A percentile compares a stretch with the other conserved stretches of the same genome.
phyloP scores from a whole-genome alignment of 192 early-diverging fungal species.

The Cladochytrium replicatum region DNA sequence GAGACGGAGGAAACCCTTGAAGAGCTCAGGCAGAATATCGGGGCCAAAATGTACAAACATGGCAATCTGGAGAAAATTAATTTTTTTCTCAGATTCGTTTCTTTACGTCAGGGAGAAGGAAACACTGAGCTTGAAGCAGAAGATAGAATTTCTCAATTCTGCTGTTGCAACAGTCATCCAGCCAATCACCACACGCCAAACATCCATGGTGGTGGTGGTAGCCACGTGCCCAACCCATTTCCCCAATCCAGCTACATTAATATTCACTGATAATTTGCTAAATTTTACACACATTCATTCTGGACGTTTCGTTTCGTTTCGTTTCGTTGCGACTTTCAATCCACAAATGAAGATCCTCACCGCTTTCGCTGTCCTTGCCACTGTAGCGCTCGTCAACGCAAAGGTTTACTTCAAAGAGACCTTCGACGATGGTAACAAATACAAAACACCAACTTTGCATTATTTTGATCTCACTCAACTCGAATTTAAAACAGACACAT shows the following conservation, averaged over 20 bases:
- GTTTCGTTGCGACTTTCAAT: no score
- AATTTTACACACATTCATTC: no score
- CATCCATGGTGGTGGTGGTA: no score
- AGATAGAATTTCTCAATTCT: slow-evolving; percentile 13
- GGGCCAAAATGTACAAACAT: slow-evolving; percentile 5
- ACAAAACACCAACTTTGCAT: neutral
- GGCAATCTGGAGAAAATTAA: neutral
- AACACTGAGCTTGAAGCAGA: slow-evolving; percentile 9
- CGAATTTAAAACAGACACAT: slow-evolving; percentile 14
- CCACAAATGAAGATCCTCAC: no score
- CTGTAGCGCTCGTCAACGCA: slow-evolving; percentile 25
- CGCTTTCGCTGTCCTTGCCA: no score
- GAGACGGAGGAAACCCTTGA: slow-evolving; percentile 19
- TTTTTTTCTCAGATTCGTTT: neutral
- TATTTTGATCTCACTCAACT: slow-evolving; percentile 6
- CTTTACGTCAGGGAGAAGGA: slow-evolving; percentile 11
- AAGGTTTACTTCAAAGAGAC: slow-evolving; percentile 83
- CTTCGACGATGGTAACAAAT: slow-evolving; percentile 52
- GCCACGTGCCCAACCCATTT: no score
- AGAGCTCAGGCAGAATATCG: slow-evolving; percentile 6
- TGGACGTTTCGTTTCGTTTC: no score
- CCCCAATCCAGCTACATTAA: no score
- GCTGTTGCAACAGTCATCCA: no score
- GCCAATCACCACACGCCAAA: no score
- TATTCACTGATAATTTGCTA: no score